phyloP scores from a whole-genome alignment of 192 early-diverging fungal genomes.

The Spizellomyces sp. region DNA sequence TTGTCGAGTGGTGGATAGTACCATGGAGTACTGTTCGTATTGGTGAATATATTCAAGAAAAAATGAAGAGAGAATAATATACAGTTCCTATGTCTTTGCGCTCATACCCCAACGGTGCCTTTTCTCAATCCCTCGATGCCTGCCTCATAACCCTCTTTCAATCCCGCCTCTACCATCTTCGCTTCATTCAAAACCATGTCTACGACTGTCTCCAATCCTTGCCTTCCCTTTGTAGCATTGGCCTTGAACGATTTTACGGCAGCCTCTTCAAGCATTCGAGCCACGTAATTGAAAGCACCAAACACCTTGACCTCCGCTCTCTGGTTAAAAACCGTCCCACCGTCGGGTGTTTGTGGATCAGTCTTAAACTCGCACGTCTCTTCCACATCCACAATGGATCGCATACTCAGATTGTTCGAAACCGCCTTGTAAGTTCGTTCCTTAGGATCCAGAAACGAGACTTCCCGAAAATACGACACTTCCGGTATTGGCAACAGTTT shows the following conservation, averaged over 20 bases:
- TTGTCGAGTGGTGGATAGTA: no score
- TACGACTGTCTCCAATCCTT: constrained; percentile 84
- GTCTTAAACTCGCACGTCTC: constrained; percentile 79
- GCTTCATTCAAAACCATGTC: constrained; percentile 52
- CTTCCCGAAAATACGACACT: constrained; percentile 86
- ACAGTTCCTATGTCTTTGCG: neutral
- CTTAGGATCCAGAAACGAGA: constrained; percentile 81
- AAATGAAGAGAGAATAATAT: neutral
- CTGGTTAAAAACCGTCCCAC: constrained; percentile 66
- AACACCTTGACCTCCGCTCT: constrained; percentile 81
- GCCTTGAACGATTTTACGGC: constrained; percentile 84
- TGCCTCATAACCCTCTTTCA: constrained; percentile 10
- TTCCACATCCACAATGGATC: constrained; percentile 78
- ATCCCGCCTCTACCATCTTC: constrained; percentile 4
- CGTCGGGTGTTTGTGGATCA: constrained; percentile 40
- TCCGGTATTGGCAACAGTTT: constrained; percentile 57
- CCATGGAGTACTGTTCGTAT: no score
- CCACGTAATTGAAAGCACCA: constrained; percentile 55
- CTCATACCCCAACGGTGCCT: constrained; percentile 23
- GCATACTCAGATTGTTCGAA: constrained; percentile 84
- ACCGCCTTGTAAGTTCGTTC: constrained; percentile 72
- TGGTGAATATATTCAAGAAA: neutral
- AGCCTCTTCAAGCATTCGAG: constrained; percentile 79
- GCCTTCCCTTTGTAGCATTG: constrained; percentile 83
- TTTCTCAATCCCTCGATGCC: constrained; percentile 23